Conservation (phyloP, 306 rosid genomes). For the Quercus berberidifolia region DNA sequence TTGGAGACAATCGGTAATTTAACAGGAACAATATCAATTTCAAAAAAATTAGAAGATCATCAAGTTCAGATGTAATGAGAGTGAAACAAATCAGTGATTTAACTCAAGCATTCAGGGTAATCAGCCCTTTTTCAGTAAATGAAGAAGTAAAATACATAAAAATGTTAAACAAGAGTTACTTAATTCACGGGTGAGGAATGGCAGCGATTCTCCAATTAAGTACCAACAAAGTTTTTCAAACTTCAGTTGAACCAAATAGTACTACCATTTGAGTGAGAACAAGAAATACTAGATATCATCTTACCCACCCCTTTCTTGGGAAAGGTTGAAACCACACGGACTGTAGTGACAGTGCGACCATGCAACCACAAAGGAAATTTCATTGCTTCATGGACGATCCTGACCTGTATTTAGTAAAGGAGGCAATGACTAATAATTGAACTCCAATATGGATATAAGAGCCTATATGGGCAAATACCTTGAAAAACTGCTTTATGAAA, state of each 20-base stretch:
- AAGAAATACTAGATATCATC: constrained; percentile 39
- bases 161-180: background rate
- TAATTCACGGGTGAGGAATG: background rate
- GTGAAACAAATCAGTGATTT: background rate
- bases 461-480: background rate
- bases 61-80: background rate
- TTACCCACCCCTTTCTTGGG: constrained; percentile 96
- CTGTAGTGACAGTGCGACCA: constrained; percentile 72
- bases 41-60: too few relatives aligned
- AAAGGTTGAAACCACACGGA: constrained; percentile 59
- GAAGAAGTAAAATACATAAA: background rate
- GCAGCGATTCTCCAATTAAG: background rate
- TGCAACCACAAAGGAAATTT: constrained; percentile 88
- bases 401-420: constrained; percentile 46
- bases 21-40: too few relatives aligned
- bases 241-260: background rate
- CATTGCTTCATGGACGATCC: constrained; percentile 88
- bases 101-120: background rate
- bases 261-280: constrained; percentile 3
- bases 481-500: background rate
- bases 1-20: too few relatives aligned
- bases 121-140: background rate
- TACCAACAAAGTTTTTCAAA: background rate
- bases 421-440: background rate
- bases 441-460: background rate